Base-by-base conservation (phyloP, 345 rosid species). In the Atalantia buxifolia region DNA sequence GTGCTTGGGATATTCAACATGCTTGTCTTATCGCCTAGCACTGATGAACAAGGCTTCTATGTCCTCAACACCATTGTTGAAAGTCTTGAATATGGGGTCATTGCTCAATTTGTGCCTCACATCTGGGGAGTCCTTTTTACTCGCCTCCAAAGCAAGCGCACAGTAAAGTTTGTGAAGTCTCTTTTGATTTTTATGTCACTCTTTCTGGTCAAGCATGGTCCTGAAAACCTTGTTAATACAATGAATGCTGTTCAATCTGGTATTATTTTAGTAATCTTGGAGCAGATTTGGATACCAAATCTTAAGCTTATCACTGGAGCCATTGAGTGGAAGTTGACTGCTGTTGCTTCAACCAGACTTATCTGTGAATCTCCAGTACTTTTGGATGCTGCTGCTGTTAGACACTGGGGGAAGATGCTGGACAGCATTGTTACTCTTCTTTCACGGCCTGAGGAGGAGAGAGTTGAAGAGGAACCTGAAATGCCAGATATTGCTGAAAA, bases 11-110 rank as follows among this genome's bases (percentile, higher is more conserved):
- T 97, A 88, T 97, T 97, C 77, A 86, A 85, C 31, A 91, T 77
- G 89, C 94, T 97, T 72, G 86, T 97, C 25, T 74, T 84, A 74
- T 82, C 89, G 27, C 84, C 94, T n/a, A 90, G 92, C 88, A 88
- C 98, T 1, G 98, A 89, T 76, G 99, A 97, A 70, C 99, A 94
- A 63, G 98, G 98, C 25, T 97, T 97, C 88, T 93, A 91, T 82
- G 91, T 97, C 50, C 92, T 97, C 55, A 97, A 97, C 84, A 92
- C 99, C 65, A 86, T 94, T 57, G 88, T 92, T 64, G 98, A 97
- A 86, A 85, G 83, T 84, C 98, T 97, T 53, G 94, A 92, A 31
- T 92, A 87, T 82, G 72, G 82, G 74, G 94, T 83, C 77, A 83
- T 97, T 74, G 87, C 85, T 22, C 79, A 91, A 12, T 91, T 87